Base-by-base conservation (phyloP, 371 early-diverging fungal species). In the Zychaea mexicana region DNA sequence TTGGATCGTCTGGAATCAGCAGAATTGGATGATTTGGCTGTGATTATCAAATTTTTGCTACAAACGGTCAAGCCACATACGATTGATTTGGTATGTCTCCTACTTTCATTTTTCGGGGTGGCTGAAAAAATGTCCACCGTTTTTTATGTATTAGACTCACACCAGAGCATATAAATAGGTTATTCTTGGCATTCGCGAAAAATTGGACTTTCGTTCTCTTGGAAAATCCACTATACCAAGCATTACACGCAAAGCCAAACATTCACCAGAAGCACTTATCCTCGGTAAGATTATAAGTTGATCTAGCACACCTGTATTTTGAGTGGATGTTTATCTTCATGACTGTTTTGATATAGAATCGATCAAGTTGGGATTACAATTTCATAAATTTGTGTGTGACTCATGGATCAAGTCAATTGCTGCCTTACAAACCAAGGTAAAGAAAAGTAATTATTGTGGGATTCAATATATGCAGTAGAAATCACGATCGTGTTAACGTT, bases 11-110 rank as follows among this genome's bases (percentile, higher is more conserved):
- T 93, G 3, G 83, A 84, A 42, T 88, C 90, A 0, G 91, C 89
- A 3, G 89, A 91, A 13, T 67, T 89, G 21, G 85, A 85, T 24
- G 92, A 90, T 46, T 54, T 93, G 33, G 89, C 93, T 1, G 74
- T 91, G 0, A 85, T 93, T 42, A 63, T 93, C 42, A 88, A 85
- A 52, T 93, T 90, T 53, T 60, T 93, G 55, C 74, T 92, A 2
- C 91, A 92, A 46, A 88, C 92, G 0, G 84, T 77, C 0, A 81
- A 83, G 10, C 70, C 78, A 1, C 79, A 74, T 1, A 74, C 81
- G 2, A 58, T 81, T 24, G 72, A 81, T 49, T 15, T 63, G 26
- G 77, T 78, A 54, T 4, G n/a, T 39, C 4, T 49, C 12, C 12
- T 33, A 33, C 33, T 33, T 33, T 8, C 12, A 5, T 8, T 33